Evolutionary conservation across 768 basidiomycete species (phyloP).

Genomic region (Termitomyces sp.): DNA sequence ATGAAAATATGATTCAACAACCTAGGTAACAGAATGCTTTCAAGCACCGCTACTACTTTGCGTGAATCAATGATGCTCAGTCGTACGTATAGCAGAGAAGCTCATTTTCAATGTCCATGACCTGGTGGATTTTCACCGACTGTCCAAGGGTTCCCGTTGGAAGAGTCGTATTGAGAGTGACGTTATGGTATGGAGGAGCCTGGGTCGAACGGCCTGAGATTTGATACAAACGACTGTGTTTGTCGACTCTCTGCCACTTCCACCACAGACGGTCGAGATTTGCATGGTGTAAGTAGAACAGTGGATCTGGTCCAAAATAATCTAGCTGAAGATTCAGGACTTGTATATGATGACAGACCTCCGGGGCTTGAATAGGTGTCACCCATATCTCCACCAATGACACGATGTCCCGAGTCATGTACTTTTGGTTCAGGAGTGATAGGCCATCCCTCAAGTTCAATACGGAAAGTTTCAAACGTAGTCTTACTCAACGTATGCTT

Average conservation of each 20-base stretch:
- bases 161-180: conserved; percentile 26
- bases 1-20: too few relatives aligned
- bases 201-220: conserved; percentile 28
- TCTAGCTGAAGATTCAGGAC: neutral
- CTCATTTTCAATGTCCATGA: conserved; percentile 2
- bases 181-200: conserved; percentile 21
- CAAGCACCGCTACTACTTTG: neutral
- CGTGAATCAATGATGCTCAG: neutral
- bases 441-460: conserved; percentile 29
- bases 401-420: conserved; percentile 31
- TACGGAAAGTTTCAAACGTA: conserved; percentile 27
- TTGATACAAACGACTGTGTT: conserved; percentile 21
- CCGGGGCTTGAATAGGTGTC: conserved; percentile 33
- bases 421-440: conserved; percentile 19
- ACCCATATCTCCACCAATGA: conserved; percentile 27
- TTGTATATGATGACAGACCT: conserved; percentile 18
- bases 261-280: conserved; percentile 37
- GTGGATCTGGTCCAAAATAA: conserved; percentile 21
- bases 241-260: conserved; percentile 27
- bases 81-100: conserved; percentile 3
- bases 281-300: conserved; percentile 35
- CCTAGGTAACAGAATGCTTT: too few relatives aligned
- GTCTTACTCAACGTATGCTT: conserved; percentile 10
- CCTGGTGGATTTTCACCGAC: neutral
- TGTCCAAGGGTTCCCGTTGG: neutral